Evolutionary conservation across 768 basidiomycete species (phyloP), one percentile per base, ranked within the genome.

Genomic region (Gloeophyllum trabeum): DNA sequence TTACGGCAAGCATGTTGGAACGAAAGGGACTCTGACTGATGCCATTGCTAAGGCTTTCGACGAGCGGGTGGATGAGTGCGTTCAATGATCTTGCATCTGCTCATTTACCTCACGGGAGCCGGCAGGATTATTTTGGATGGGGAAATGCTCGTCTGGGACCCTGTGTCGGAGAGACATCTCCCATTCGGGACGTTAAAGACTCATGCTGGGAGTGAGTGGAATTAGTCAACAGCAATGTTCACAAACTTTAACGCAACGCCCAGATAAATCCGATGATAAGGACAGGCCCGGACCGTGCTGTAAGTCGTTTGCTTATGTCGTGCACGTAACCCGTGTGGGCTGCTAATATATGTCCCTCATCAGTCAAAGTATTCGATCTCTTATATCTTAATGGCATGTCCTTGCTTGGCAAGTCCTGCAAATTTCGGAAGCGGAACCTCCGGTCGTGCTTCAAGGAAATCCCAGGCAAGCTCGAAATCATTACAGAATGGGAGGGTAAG

Each of bases 61-160:
- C 50, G 54, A 69, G 1, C 72, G 81, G 3, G 71, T 97, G 3
- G 76, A 83, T 3, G 84, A 92, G 94, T 96, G 47, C 51, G 89
- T 53, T 5, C 5, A 24, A 35, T 28, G n/a, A n/a, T n/a, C 10
- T 10, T 24, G 20, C 20, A 46, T 40, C 39, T 42, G 24, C 44
- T 46, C 21, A 24, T n/a, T n/a, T n/a, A 55, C 22, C 54, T 20
- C 24, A 40, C 5, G 5, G 4, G 7, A 7, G 20, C 10, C 20
- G 10, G 20, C 44, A 97, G 94, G 39, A 82, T 94, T 51, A 88
- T 98, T 37, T 60, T 99, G 12, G 96, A 99, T 51, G 96, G 96
- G 0, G 96, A 99, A 59, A 98, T 99, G 94, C 65, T 99, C 24
- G 94, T 97, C 2, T 98, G 87, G 86, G 96, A 98, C 59, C 94